A percentile compares a stretch with the other conserved stretches of the same genome.
Conservation (phyloP, 139 green algal species). For the Coelastrella sp. region DNA sequence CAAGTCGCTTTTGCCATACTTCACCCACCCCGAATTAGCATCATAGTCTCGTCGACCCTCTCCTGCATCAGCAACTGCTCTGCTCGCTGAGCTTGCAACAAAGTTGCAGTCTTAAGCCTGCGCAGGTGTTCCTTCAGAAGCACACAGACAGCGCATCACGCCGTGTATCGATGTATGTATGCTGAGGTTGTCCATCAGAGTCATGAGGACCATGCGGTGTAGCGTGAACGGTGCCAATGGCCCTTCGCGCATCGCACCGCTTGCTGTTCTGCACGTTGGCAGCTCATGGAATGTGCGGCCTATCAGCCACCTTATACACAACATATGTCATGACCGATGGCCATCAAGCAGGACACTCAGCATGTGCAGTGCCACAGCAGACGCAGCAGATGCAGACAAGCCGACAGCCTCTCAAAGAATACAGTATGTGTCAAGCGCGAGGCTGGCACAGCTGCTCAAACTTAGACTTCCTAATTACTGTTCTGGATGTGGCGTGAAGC, state of each 20-base stretch:
- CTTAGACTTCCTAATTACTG: constrained; percentile 62
- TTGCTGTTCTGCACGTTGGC: not conserved
- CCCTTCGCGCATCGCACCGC: not conserved
- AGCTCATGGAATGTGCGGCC: not conserved
- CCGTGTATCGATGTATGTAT: not conserved
- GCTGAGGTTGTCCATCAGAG: not conserved
- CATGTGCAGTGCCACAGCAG: constrained; percentile 14
- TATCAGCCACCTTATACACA: not conserved
- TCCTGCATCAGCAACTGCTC: too few species aligned
- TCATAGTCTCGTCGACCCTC: too few species aligned
- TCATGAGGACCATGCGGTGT: not conserved
- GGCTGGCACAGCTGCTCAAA: constrained; percentile 22
- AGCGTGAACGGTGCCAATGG: not conserved
- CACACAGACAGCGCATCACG: too few species aligned
- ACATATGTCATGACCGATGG: not conserved
- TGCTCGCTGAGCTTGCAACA: too few species aligned
- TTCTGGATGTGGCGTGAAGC: constrained; percentile 81
- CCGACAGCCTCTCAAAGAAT: not conserved
- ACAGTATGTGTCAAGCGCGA: not conserved
- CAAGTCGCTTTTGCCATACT: too few species aligned
- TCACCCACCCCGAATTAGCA: too few species aligned
- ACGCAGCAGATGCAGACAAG: not conserved
- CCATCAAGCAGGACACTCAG: not conserved
- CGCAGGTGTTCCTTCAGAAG: too few species aligned
- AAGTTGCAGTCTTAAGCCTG: too few species aligned